These are phyloP conservation scores for Cryphonectria parasitica DNA, from an alignment of 2,329 filamentous ascomycete species.

Conservation along the genomic window DNA sequence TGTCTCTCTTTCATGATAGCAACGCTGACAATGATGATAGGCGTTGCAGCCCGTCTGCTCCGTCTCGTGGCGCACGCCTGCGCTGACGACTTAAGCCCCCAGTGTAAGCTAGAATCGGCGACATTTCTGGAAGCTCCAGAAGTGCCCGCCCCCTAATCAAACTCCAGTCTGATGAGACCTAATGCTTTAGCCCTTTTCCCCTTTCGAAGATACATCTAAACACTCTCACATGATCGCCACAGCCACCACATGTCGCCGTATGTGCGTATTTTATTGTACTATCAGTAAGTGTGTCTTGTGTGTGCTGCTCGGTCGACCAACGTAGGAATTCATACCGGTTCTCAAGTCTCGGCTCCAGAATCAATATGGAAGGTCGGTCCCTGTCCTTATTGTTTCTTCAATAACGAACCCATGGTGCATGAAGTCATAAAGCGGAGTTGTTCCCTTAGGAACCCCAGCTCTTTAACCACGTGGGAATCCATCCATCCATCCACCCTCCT, in stretches of 20 bases:
- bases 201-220: background rate
- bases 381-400: background rate
- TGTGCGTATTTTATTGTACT: background rate
- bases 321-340: background rate
- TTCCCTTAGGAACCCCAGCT: background rate
- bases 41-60: background rate
- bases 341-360: background rate
- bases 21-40: background rate
- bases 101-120: background rate
- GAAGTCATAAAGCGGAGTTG: background rate
- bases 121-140: background rate
- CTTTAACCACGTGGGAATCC: slow-evolving; percentile 3
- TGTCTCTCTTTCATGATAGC: background rate
- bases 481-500: background rate
- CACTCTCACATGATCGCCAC: background rate
- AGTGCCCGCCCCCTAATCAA: background rate
- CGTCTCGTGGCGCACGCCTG: background rate
- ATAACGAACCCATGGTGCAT: background rate
- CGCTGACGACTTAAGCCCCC: background rate
- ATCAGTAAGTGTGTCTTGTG: background rate
- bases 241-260: background rate
- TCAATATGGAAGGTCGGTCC: slow-evolving; percentile 1
- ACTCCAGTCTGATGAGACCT: background rate
- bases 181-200: background rate
- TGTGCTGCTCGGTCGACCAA: background rate